These are phyloP conservation scores for Austropuccinia psidii DNA, from an alignment of 1,284 basidiomycete genomes.

Conservation along the genomic window DNA sequence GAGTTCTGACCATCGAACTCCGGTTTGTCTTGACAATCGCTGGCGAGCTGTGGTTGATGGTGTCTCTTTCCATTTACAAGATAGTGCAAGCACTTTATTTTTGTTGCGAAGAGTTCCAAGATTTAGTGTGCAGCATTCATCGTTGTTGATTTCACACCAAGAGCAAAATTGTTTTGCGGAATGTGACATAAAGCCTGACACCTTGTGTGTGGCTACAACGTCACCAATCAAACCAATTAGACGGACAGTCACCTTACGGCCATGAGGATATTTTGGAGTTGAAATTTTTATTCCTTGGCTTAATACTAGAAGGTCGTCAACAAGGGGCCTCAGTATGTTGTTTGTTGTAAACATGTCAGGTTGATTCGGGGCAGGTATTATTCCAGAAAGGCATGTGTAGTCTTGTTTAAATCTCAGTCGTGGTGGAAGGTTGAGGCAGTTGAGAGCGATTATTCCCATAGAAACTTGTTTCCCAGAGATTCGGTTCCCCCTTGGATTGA, in stretches of 20 bases:
- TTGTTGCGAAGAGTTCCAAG: no score
- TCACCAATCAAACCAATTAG: not conserved
- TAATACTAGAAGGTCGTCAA: not conserved
- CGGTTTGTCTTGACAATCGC: no score
- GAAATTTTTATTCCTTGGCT: not conserved
- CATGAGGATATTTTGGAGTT: not conserved
- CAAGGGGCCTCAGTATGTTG: not conserved
- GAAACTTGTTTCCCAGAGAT: not conserved
- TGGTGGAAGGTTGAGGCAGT: conserved; percentile 1
- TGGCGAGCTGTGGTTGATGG: no score
- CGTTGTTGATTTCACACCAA: not conserved
- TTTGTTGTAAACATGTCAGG: not conserved
- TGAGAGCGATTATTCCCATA: not conserved
- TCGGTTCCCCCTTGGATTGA: conserved; percentile 5
- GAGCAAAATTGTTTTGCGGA: not conserved
- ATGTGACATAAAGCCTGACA: not conserved
- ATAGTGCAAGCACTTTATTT: no score
- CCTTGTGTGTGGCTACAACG: not conserved
- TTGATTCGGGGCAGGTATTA: not conserved
- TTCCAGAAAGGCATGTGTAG: conserved; percentile 4
- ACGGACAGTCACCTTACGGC: not conserved
- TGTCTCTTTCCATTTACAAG: no score
- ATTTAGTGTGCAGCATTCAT: no score
- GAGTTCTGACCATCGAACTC: no score
- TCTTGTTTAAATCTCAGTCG: not conserved